These are phyloP conservation scores for Zygosaccharomyces rouxii DNA, from an alignment of 805 yeast genomes.

Conservation along the genomic window DNA sequence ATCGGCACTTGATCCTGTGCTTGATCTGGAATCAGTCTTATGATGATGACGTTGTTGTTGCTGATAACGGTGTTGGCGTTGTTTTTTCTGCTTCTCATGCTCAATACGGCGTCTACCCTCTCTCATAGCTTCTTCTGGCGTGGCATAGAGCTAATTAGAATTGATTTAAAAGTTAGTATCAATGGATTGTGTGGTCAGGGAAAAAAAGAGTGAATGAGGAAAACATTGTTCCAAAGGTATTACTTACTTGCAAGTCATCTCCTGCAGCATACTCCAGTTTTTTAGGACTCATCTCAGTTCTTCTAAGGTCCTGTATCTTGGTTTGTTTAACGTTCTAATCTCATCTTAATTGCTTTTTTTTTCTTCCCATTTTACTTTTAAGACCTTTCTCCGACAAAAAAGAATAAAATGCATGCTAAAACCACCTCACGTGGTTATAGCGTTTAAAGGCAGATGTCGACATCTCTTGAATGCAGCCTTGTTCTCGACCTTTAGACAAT, in stretches of 20 bases:
- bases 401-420: background rate
- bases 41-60: background rate
- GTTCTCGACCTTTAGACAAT: slow-evolving; percentile 6
- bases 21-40: slow-evolving; percentile 17
- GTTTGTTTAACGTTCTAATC: background rate
- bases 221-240: background rate
- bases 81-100: slow-evolving; percentile 26
- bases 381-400: background rate
- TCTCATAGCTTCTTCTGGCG: slow-evolving; percentile 36
- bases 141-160: slow-evolving; percentile 27
- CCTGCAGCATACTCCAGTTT: slow-evolving; percentile 35
- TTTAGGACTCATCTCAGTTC: slow-evolving; percentile 26
- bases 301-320: background rate
- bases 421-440: background rate
- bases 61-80: slow-evolving; percentile 4
- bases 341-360: background rate
- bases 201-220: background rate
- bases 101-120: slow-evolving; percentile 26
- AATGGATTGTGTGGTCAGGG: background rate
- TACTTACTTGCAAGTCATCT: slow-evolving; percentile 30
- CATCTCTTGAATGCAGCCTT: background rate
- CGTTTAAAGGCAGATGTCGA: background rate
- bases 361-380: background rate
- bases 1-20: background rate
- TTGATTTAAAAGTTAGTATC: slow-evolving; percentile 10